Base-by-base conservation (phyloP, 2,329 filamentous ascomycete species). In the Epichloe sibirici region DNA sequence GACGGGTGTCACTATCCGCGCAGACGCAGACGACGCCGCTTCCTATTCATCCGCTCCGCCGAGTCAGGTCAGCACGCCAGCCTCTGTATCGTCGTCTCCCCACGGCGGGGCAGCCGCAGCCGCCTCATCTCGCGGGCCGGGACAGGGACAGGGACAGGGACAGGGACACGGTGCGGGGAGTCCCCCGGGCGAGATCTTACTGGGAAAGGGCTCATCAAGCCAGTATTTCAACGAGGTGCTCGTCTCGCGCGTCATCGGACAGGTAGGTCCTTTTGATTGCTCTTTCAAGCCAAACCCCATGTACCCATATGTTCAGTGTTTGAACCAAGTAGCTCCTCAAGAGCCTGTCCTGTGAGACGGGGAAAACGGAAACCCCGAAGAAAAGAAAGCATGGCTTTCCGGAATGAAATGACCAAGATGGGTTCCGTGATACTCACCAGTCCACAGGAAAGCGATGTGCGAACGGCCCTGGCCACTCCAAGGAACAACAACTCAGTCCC, bases 191-290 rank as follows among this genome's bases (percentile, higher is more conserved):
- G 61, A 65, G 43, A 55, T 69, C 7, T 50, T 69, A 35, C 49
- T 69, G 0, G 59, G 61, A 5, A 66, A 66, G 34, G 66, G 66
- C 1, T 61, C 59, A 5, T 57, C 60, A 2, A 68, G 62, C 34
- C 65, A 67, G 43, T 69, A 68, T 40, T 66, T 68, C n/a, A 68
- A 69, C 49, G 67, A 69, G 54, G 59, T 66, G 6, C 53, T 69
- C 11, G 57, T 69, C 1, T 68, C 67, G 2, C 58, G 62, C 4
- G 65, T 66, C 1, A 64, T 69, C 37, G 63, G 67, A 49, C 62
- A 67, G 58, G 67, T 64, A 44, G 49, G 42, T 31, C n/a, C 31
- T 23, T 53, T 4, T 15, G 8, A 15, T 35, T 1, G 11, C 42
- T 44, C 17, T 15, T 13, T 31, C 28, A 9, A 9, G 1, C 28